Evolutionary conservation across 2,329 filamentous ascomycete genomes (phyloP), one percentile per base, ranked within the genome.

Genomic region (Didymella pinodella): DNA sequence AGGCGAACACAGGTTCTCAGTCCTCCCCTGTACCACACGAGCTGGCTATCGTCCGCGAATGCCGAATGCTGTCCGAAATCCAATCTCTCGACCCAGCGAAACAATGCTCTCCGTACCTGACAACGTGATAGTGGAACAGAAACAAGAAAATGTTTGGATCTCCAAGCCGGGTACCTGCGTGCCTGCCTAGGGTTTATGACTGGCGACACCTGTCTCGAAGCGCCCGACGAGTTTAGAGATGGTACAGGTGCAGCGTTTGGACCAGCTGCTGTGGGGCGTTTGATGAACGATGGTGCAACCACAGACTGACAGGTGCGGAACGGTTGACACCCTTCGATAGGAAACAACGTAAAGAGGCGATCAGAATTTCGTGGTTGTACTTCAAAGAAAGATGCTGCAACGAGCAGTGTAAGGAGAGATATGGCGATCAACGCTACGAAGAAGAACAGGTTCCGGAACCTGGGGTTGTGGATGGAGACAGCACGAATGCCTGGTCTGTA

Each of bases 261-360:
- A 46, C 56, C 56, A 54, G 50, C 50, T 12, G 28, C 32, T 49
- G 45, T 59, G 40, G 45, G 40, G 46, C 28, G 45, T 49, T 59
- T 50, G 46, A 46, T 46, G 56, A 54, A 54, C 45, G 32, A 46
- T 58, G 26, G 50, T 59, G 32, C 45, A 50, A 59, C 56, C 40
- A 25, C 56, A 51, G 20, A 51, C 26, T 59, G 56, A 54, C 51
- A 59, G 56, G 50, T n/a, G 38, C 38, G 46, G 26, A 28, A 43
- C 2, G 45, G 36, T 40, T 48, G 36, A 32, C 26, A 38, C 46
- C 11, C 12, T 29, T 22, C 10, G n/a, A 45, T 20, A 4, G 45
- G 28, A 20, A 26, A 2, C 7, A 31, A 11, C 11, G 18, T 20
- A 18, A 11, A 18, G 32, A 41, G 29, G 18, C 26, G 14, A 14